These are phyloP conservation scores for Lagenaria siceraria DNA, from an alignment of 306 rosid species.

Conservation along the genomic window DNA sequence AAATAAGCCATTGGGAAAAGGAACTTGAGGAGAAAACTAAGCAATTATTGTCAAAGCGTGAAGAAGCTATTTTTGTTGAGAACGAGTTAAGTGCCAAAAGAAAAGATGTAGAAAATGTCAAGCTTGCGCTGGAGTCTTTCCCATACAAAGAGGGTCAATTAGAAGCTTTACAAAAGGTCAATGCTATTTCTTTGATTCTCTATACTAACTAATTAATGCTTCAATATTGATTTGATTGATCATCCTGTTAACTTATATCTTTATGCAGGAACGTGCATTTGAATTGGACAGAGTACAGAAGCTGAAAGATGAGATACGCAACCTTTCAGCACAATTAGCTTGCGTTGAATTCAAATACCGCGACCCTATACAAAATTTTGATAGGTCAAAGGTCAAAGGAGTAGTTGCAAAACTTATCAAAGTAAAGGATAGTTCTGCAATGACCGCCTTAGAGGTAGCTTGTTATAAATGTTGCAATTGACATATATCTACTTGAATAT, in stretches of 20 bases:
- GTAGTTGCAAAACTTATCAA: conserved; percentile 86
- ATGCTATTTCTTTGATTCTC: conserved; percentile 15
- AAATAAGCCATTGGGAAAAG: conserved; percentile 70
- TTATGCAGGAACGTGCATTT: conserved; percentile 53
- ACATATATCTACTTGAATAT: background rate
- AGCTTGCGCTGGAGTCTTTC: conserved; percentile 48
- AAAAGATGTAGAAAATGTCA: conserved; percentile 53
- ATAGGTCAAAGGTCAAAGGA: conserved; percentile 89
- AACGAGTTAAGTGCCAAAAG: conserved; percentile 49
- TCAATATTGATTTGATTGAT: conserved; percentile 5
- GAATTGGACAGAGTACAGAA: conserved; percentile 65
- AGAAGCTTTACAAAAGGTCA: conserved; percentile 78
- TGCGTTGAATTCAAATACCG: conserved; percentile 63
- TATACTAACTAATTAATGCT: conserved; percentile 8
- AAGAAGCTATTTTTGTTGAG: conserved; percentile 75
- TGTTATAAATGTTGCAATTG: background rate
- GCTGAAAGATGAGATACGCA: conserved; percentile 74
- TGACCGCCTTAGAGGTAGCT: conserved; percentile 94
- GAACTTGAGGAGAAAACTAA: conserved; percentile 65
- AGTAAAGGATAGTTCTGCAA: conserved; percentile 67
- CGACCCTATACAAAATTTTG: conserved; percentile 76
- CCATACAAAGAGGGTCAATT: conserved; percentile 70
- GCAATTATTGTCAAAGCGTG: conserved; percentile 66
- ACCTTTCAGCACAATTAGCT: conserved; percentile 60
- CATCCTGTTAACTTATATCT: conserved; percentile 8